These are phyloP conservation scores for Pseudomassariella vexata DNA, from an alignment of 2,329 filamentous ascomycete genomes.

Conservation along the genomic window DNA sequence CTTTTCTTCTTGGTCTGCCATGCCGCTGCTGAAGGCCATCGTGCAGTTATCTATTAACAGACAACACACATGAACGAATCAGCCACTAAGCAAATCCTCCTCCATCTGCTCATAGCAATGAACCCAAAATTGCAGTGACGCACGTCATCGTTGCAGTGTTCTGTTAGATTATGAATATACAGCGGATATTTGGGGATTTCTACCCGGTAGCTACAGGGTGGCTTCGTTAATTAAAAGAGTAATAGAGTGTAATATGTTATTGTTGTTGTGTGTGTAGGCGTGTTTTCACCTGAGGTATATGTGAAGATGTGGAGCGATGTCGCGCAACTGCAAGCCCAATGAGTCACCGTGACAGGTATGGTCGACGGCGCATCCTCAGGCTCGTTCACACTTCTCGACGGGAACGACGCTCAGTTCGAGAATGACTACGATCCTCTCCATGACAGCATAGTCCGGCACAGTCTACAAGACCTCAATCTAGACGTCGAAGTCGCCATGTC, in stretches of 20 bases:
- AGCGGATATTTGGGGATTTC: too few relatives aligned
- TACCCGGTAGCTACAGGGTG: too few relatives aligned
- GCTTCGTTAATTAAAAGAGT: too few relatives aligned
- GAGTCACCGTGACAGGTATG: constrained; percentile 80
- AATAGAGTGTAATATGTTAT: too few relatives aligned
- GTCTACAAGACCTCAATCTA: constrained; percentile 66
- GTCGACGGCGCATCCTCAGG: constrained; percentile 79
- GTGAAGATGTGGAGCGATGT: constrained; percentile 75
- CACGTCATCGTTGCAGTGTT: constrained; percentile 85
- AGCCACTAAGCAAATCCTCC: constrained; percentile 39
- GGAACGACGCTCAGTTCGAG: constrained; percentile 58
- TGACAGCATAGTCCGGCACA: constrained; percentile 54
- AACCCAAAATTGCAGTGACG: constrained; percentile 50
- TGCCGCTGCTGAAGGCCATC: constrained; percentile 21
- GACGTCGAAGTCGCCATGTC: constrained; percentile 76
- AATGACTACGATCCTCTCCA: constrained; percentile 65
- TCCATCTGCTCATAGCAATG: constrained; percentile 44
- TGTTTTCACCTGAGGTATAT: constrained; percentile 70
- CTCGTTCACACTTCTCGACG: constrained; percentile 56
- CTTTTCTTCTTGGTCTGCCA: constrained; percentile 13
- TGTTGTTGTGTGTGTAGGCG: too few relatives aligned
- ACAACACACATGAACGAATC: constrained; percentile 41
- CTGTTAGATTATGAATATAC: too few relatives aligned
- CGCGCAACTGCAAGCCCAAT: constrained; percentile 61
- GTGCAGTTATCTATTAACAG: constrained; percentile 49